These are phyloP conservation scores for Pelargonium australe DNA, from an alignment of 441 rosid genomes.

Conservation along the genomic window DNA sequence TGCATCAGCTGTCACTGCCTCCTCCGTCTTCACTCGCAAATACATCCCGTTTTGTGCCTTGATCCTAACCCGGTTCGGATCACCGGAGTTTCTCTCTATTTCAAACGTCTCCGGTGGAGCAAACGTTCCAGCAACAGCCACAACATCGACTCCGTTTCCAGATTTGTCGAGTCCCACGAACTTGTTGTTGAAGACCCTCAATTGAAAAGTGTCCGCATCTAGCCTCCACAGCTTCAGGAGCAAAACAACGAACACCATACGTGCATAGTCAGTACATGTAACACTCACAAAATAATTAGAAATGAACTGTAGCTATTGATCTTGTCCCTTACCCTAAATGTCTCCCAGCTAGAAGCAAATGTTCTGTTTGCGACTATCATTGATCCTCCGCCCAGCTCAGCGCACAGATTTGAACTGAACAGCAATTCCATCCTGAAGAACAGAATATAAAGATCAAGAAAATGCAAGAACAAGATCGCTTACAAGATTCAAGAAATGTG, in stretches of 20 bases:
- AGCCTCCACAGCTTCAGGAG: constrained; percentile 43
- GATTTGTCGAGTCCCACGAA: constrained; percentile 42
- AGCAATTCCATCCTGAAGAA: constrained; percentile 48
- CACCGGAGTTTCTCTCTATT: constrained; percentile 29
- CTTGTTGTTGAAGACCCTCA: constrained; percentile 40
- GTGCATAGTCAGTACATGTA: too few species aligned
- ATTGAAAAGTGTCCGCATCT: constrained; percentile 32
- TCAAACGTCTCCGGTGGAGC: constrained; percentile 28
- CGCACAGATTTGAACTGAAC: constrained; percentile 47
- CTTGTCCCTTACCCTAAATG: constrained; percentile 30
- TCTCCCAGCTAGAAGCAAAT: constrained; percentile 43
- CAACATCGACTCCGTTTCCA: constrained; percentile 23
- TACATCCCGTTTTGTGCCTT: constrained; percentile 38
- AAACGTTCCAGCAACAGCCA: constrained; percentile 26
- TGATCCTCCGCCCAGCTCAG: constrained; percentile 42
- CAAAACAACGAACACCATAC: too few species aligned
- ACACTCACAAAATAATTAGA: too few species aligned
- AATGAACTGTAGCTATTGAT: too few species aligned
- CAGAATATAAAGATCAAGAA: too few species aligned
- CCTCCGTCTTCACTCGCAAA: constrained; percentile 42
- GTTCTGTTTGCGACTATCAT: constrained; percentile 37
- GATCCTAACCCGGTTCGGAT: constrained; percentile 32
- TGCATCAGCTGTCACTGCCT: constrained; percentile 39
- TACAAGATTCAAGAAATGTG: too few species aligned
- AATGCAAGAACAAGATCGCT: too few species aligned